phyloP scores from a whole-genome alignment of 768 basidiomycete species.

The Jaapia argillacea region DNA sequence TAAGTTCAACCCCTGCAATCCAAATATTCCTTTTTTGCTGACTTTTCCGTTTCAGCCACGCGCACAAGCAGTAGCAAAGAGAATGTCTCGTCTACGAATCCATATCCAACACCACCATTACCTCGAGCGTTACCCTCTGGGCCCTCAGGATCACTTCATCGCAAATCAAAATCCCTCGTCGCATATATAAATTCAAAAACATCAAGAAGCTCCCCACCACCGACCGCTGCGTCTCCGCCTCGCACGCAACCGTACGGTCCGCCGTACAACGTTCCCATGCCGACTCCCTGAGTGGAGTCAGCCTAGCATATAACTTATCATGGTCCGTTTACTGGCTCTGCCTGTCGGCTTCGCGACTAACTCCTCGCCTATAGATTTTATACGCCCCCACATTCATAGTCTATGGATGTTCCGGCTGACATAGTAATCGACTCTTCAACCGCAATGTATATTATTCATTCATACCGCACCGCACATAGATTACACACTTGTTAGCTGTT shows the following conservation, averaged over 20 bases:
- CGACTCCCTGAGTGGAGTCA: not conserved
- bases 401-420: not conserved
- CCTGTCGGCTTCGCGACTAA: not conserved
- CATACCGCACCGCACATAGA: not conserved
- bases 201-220: not conserved
- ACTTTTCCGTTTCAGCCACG: not conserved
- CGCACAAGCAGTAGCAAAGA: not conserved
- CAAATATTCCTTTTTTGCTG: not conserved
- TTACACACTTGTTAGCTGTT: not conserved
- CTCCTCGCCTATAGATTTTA: not conserved
- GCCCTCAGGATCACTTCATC: not conserved
- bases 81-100: not conserved
- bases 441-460: not conserved
- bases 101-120: not conserved
- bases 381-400: not conserved
- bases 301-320: not conserved
- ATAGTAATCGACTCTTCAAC: not conserved
- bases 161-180: not conserved
- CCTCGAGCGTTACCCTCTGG: not conserved
- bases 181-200: not conserved
- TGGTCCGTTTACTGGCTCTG: not conserved
- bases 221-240: not conserved
- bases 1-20: not conserved
- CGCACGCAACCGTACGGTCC: not conserved
- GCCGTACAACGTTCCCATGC: not conserved